phyloP scores from a whole-genome alignment of 1,139 yeast genomes.

The Taiozyma sp. region DNA sequence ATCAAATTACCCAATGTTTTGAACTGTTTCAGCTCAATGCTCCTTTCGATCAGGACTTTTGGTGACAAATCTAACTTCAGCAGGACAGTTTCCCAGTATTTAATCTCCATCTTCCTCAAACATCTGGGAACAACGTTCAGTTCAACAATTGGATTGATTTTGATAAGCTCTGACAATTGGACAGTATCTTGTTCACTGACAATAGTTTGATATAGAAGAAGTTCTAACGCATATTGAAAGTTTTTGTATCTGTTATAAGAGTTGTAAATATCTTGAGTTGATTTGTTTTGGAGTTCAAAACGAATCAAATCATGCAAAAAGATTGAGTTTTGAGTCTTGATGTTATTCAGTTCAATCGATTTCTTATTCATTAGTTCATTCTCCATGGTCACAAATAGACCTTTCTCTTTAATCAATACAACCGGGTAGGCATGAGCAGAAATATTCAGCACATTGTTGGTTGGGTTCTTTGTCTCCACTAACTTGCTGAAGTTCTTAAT shows the following conservation, averaged over 20 bases:
- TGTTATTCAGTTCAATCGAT: slow-evolving; percentile 15
- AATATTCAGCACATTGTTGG: slow-evolving; percentile 13
- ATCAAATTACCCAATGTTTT: slow-evolving; percentile 39
- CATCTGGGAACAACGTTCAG: slow-evolving; percentile 50
- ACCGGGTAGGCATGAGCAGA: slow-evolving; percentile 22
- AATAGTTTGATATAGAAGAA: slow-evolving; percentile 33
- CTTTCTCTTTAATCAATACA: slow-evolving; percentile 16
- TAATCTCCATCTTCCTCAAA: slow-evolving; percentile 60
- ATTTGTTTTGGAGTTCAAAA: slow-evolving; percentile 16
- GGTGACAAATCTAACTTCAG: neutral
- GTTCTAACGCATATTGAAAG: slow-evolving; percentile 42
- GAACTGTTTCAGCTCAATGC: slow-evolving; percentile 36
- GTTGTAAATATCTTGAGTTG: slow-evolving; percentile 6
- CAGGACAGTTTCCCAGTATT: slow-evolving; percentile 40
- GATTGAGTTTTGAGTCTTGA: slow-evolving; percentile 20
- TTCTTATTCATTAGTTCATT: slow-evolving; percentile 17
- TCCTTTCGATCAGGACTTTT: slow-evolving; percentile 25
- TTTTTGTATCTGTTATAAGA: slow-evolving; percentile 38
- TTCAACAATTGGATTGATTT: slow-evolving; percentile 25
- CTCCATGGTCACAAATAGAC: slow-evolving; percentile 22
- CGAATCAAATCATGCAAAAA: slow-evolving; percentile 25
- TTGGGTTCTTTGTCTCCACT: slow-evolving; percentile 7
- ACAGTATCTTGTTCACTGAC: slow-evolving; percentile 19
- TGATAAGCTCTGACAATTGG: slow-evolving; percentile 12
- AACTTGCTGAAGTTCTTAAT: slow-evolving; percentile 25